Evolutionary conservation across 192 early-diverging fungal species (phyloP), one percentile per base, ranked within the genome.

Genomic region (Neocallimastix lanati): DNA sequence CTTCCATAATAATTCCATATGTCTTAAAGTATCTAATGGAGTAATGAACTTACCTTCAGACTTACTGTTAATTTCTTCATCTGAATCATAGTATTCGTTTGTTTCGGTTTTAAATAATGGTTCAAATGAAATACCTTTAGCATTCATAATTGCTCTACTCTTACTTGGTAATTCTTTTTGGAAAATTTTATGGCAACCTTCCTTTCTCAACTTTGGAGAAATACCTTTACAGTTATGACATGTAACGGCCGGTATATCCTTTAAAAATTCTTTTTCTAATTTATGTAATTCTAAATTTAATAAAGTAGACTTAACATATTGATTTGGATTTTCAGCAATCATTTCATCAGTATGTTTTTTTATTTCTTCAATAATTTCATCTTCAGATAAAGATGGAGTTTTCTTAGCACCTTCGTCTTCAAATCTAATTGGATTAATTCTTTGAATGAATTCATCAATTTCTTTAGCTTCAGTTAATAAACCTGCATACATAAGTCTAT

Each of bases 151-250:
- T 0, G 82, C 80, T 81, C 87, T 86, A 79, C 90, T 85, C 83
- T 94, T 96, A 78, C 86, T 86, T 35, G 84, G 80, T 82, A 96
- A 84, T 76, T 89, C 86, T 80, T 90, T 89, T 81, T 93, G 87
- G 87, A 97, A 97, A 28, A 98, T 86, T 85, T 97, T 97, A 79
- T 90, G 85, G 80, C 88, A 85, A 12, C 93, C 94, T 79, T 96
- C 96, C 78, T 89, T 92, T 28, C 94, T 87, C 80, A 95, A 86
- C 79, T 92, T 90, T 79, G 93, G 92, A n/a, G 87, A 80, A 28
- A 86, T 83, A 15, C 82, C 86, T 13, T 83, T 82, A 83, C 93
- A 94, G 85, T 93, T 91, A 58, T 86, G 85, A 81, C 93, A 94
- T 33, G 87, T 86, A 30, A 79, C 84, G 67, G 85, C 77, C 84